Evolutionary conservation across 768 basidiomycete species (phyloP).

Genomic region (Suillus lakei): DNA sequence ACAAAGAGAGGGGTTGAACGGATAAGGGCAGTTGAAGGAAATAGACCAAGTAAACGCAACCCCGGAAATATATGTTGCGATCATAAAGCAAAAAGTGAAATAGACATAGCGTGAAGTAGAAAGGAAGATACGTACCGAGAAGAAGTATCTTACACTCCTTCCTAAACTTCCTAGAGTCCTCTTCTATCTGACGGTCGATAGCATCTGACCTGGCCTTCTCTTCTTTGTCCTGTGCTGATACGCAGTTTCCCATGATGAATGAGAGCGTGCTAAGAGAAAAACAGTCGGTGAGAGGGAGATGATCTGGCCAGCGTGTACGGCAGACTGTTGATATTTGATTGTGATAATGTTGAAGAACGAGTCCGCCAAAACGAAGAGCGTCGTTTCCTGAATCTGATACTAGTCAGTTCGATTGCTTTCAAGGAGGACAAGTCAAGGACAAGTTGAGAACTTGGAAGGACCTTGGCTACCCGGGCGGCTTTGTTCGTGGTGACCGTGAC

Average conservation of each 20-base stretch:
- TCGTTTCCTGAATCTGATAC: constrained; percentile 13
- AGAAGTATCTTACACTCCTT: constrained; percentile 93
- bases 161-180: constrained; percentile 80
- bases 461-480: constrained; percentile 9
- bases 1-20: constrained; percentile 1
- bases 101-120: constrained; percentile 9
- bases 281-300: not conserved
- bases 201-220: constrained; percentile 68
- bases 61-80: not conserved
- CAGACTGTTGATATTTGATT: not conserved
- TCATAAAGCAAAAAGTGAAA: constrained; percentile 15
- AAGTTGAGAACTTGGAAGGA: constrained; percentile 29
- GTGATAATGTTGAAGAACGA: not conserved
- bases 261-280: not conserved
- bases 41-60: not conserved
- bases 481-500: constrained; percentile 8
- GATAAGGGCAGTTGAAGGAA: not conserved
- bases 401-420: constrained; percentile 8
- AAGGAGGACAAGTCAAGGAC: constrained; percentile 13
- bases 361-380: constrained; percentile 16
- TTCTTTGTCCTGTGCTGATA: constrained; percentile 60
- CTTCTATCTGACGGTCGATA: constrained; percentile 86
- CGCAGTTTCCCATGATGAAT: constrained; percentile 67
- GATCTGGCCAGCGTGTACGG: not conserved
- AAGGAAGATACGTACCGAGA: constrained; percentile 64